Evolutionary conservation across 805 yeast species (phyloP), one percentile per base, ranked within the genome.

Genomic region (Tetrapisispora phaffii): DNA sequence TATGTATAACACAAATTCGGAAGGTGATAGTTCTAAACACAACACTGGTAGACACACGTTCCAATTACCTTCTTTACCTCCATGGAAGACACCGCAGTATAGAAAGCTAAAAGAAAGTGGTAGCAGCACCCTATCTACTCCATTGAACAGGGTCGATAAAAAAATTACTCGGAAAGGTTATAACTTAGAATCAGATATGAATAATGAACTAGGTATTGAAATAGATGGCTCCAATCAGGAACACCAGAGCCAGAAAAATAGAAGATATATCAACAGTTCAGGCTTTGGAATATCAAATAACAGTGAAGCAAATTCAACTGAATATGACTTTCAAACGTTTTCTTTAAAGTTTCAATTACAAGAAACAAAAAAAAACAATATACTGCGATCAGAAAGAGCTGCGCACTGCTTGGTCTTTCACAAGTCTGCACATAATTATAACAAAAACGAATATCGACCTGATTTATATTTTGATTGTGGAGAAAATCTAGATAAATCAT

Each of bases 361-460:
- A n/a, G 51, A 54, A 32, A 56, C 56, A 21, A 61, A 57, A 45
- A 39, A 51, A 1, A 49, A 49, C 1, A 51, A 48, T 17, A 43
- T 50, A 29, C 45, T 53, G 3, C 44, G 40, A 19, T 47, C 62
- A 8, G 66, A 62, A 40, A 49, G 54, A 33, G 61, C 65, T 17
- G 56, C 57, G 22, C 66, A 62, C 46, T 57, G 62, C 36, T 40
- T 55, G 9, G 46, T 60, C 16, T 62, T 60, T 46, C 65, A 62
- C 42, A 50, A 48, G 28, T 39, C 47, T 29, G 47, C 39, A 8
- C 60, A 57, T 37, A 12, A 22, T 7, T 37, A 34, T 8, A 46
- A 43, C 17, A 22, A 26, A 19, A 35, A 44, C 6, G 44, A 40
- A 12, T 60, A 46, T 43, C 47, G 63, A 43, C 65, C 66, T 5